Base-by-base conservation (phyloP, 75 land plant species). In the Cryptomeria japonica region DNA sequence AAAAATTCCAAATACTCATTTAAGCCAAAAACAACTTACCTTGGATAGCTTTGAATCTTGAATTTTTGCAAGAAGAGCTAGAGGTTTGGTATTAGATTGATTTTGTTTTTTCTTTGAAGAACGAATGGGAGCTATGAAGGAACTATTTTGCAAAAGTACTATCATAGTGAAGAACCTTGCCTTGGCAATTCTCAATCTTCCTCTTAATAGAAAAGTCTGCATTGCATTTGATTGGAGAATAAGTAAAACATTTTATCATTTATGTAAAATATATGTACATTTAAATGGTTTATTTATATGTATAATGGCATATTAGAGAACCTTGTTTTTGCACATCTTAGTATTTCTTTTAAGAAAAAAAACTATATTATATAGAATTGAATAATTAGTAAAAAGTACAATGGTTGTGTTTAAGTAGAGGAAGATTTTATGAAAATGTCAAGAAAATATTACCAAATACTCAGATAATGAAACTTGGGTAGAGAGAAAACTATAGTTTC, bases 151-250 rank as follows among this genome's bases (percentile, higher is more conserved):
- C 49, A 98, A 83, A 22, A 95, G n/a, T 53, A 32, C 94, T 95
- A 0, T 98, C 97, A 85, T 79, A 90, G 12, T 85, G 96, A 16
- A 98, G 93, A 3, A 98, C 92, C 89, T 95, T 98, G 15, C 91
- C 91, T 85, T 96, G 87, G 86, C 91, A 87, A 87, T 94, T 95
- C 32, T 94, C 92, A 46, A 95, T 95, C 90, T 97, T 98, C 87
- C 94, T 88, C 87, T 90, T 90, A 9, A 94, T 87, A 13, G 95
- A 92, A 41, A 89, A 37, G 88, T 97, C 99, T 93, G 89, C 82
- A 88, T 36, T 86, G 77, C 25, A 42, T 47, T 61, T 25, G 14
- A 31, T 47, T 68, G 70, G 73, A 32, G 1, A 88, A 19, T 73
- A 28, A 86, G 3, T 28, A 19, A 55, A n/a, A 15, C 5, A 13